phyloP scores from a whole-genome alignment of 345 rosid genomes.

The Leavenworthia alabamica region DNA sequence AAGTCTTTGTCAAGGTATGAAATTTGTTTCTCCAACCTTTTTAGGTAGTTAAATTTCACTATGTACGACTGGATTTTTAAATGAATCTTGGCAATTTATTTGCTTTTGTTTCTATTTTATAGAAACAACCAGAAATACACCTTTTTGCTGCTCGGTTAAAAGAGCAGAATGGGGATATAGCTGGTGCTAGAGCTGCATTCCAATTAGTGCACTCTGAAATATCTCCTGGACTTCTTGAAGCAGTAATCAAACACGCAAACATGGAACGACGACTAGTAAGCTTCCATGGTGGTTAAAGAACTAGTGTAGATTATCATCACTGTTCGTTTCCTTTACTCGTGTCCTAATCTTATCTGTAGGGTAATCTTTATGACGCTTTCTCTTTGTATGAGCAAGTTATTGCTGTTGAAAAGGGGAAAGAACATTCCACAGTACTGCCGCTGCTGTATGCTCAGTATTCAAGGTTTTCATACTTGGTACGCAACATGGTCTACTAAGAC shows the following conservation, averaged over 20 bases:
- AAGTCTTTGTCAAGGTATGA: constrained; percentile 92
- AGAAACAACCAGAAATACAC: constrained; percentile 94
- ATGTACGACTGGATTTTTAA: too few relatives aligned
- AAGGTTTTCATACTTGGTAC: constrained; percentile 68
- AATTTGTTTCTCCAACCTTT: background rate
- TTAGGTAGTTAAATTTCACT: too few relatives aligned
- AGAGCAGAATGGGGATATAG: constrained; percentile 75
- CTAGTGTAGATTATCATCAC: background rate
- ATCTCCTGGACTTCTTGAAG: constrained; percentile 94
- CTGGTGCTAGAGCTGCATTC: constrained; percentile 86
- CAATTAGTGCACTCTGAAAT: constrained; percentile 78
- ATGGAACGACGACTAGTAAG: constrained; percentile 89
- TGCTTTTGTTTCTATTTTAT: constrained; percentile 19
- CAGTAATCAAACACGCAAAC: constrained; percentile 87
- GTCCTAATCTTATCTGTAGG: constrained; percentile 56
- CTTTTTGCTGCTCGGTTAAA: constrained; percentile 83
- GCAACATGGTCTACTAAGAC: constrained; percentile 22
- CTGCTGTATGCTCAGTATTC: constrained; percentile 84
- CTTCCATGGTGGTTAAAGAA: constrained; percentile 12
- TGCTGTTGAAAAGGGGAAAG: constrained; percentile 95
- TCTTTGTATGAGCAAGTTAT: constrained; percentile 83
- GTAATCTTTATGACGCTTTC: constrained; percentile 68
- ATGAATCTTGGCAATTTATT: constrained; percentile 3
- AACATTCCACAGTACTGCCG: constrained; percentile 66
- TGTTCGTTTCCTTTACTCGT: constrained; percentile 15